Base-by-base conservation (phyloP, 2,329 filamentous ascomycete genomes). In the Conoideocrella luteorostrata region DNA sequence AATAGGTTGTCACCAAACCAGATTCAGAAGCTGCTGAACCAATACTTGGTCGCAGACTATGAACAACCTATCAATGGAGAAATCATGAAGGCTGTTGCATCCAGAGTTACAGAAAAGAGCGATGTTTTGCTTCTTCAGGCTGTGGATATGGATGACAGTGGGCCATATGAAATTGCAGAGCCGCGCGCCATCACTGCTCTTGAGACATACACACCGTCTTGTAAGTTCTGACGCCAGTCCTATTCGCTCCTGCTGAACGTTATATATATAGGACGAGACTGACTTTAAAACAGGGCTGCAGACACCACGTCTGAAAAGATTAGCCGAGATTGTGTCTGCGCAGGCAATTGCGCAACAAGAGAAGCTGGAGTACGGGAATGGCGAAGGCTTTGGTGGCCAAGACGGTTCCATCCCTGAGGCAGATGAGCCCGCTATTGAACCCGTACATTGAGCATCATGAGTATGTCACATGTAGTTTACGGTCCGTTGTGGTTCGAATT, bases 71-170 rank as follows among this genome's bases (percentile, higher is more conserved):
- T 98, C 67, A 97, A 98, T 59, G 93, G 91, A 61, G 93, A 98
- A 65, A 98, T 98, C 62, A 98, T 98, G 93, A 98, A 98, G 72
- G 93, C 93, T 7, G 94, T 98, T 42, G 93, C 94, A 7, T 95
- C 89, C 30, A 80, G 90, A 42, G 93, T 98, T 37, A 97, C 91
- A 2, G 93, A 98, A 71, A 98, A 98, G 82, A 94, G 89, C 57
- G 93, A 97, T 56, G 90, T 97, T 3, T 76, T 98, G 41, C 80
- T 98, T 45, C 75, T 98, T 37, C 86, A 91, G 46, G 89, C 93
- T 39, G 90, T 98, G 47, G 93, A 98, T 64, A 96, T 98, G 90
- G 93, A 98, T 60, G 93, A 98, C 68, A 95, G 88, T 56, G 93
- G 93, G 20, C 93, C 91, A 21, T 98, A 98, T 60, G 93, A 97